Evolutionary conservation across 176 grass and related monocot genomes (phyloP).

Genomic region (Coix lacrymajobi): DNA sequence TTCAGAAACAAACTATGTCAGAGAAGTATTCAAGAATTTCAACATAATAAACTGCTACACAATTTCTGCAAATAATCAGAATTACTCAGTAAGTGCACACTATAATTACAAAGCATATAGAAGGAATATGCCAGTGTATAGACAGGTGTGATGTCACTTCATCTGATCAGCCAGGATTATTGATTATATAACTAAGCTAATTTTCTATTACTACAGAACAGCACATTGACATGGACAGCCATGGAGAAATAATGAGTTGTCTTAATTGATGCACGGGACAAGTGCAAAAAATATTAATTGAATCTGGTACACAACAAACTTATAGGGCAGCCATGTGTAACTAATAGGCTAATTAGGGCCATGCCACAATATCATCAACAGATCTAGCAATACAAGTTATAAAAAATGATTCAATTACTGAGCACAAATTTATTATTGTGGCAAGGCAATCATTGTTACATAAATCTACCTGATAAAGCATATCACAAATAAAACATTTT

Average conservation of each 20-base stretch:
- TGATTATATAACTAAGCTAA: neutral
- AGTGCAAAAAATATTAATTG: neutral
- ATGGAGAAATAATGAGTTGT: neutral
- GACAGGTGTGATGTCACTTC: too few species aligned
- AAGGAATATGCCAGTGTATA: neutral
- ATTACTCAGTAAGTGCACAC: neutral
- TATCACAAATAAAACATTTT: neutral
- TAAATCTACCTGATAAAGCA: neutral
- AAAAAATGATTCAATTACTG: neutral
- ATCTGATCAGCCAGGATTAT: neutral
- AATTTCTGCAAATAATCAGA: neutral
- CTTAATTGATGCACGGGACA: neutral
- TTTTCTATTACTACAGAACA: neutral
- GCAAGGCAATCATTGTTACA: neutral
- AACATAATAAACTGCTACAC: neutral
- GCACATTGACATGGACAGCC: neutral
- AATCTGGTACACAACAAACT: neutral
- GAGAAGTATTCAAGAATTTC: neutral
- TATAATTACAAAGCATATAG: neutral
- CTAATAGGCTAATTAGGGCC: neutral
- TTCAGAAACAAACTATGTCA: neutral
- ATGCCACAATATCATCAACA: too few species aligned
- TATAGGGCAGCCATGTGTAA: neutral
- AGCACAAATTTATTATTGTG: neutral
- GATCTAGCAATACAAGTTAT: neutral